A percentile compares a stretch with the other conserved stretches of the same genome.
These are phyloP conservation scores for Naganishia randhawae DNA, from an alignment of 768 basidiomycete genomes.

Conservation along the genomic window DNA sequence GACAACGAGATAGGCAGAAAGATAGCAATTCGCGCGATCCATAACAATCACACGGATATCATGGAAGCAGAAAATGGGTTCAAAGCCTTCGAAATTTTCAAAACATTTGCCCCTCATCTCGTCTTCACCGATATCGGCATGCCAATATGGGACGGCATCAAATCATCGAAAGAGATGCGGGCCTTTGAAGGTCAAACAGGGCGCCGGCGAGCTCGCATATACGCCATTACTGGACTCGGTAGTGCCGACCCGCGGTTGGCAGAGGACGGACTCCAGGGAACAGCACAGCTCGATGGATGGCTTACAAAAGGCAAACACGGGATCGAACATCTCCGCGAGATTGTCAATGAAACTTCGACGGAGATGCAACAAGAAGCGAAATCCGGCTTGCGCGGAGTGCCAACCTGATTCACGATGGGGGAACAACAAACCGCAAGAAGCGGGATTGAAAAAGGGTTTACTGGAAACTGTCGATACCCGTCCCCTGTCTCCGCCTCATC, in stretches of 20 bases:
- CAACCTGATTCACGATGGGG: background rate
- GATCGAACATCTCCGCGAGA: constrained; percentile 17
- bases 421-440: background rate
- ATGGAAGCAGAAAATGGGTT: constrained; percentile 34
- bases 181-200: constrained; percentile 24
- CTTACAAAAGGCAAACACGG: constrained; percentile 41
- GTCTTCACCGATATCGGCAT: constrained; percentile 43
- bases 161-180: constrained; percentile 35
- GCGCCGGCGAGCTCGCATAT: constrained; percentile 29
- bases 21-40: constrained; percentile 24
- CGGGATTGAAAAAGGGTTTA: background rate
- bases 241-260: constrained; percentile 36
- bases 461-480: background rate
- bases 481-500: background rate
- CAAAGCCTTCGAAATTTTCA: constrained; percentile 34
- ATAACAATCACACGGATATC: constrained; percentile 4
- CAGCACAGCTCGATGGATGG: constrained; percentile 42
- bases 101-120: constrained; percentile 34
- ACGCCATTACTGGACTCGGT: constrained; percentile 41
- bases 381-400: background rate
- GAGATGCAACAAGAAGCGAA: background rate
- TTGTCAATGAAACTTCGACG: constrained; percentile 11
- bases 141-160: constrained; percentile 42
- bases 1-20: constrained; percentile 38
- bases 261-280: constrained; percentile 33